Conservation (phyloP, 768 basidiomycete species). For the Lenzites betulinus region DNA sequence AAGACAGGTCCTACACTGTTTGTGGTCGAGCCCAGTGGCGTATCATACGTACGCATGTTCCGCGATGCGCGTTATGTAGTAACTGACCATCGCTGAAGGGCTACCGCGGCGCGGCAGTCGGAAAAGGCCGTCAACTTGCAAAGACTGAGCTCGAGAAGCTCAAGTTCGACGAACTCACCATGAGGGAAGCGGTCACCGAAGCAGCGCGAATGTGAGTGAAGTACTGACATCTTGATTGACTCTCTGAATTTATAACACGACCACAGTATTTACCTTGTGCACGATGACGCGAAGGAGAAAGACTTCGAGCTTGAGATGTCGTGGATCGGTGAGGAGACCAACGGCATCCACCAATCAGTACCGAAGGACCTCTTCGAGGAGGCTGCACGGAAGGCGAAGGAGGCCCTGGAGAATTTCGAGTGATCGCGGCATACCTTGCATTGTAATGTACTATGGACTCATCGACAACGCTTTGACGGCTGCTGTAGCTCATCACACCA, state of each 20-base stretch:
- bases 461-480: constrained; percentile 13
- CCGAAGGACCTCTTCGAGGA: constrained; percentile 83
- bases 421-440: constrained; percentile 34
- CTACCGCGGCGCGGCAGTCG: constrained; percentile 94
- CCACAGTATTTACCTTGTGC: constrained; percentile 90
- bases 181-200: constrained; percentile 85
- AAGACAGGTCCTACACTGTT: constrained; percentile 84
- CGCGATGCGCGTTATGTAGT: neutral
- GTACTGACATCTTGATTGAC: constrained; percentile 9
- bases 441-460: constrained; percentile 29
- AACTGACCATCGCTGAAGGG: constrained; percentile 51
- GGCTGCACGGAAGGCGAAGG: constrained; percentile 87
- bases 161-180: constrained; percentile 76
- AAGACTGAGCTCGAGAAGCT: constrained; percentile 99
- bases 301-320: constrained; percentile 98
- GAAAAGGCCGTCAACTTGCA: constrained; percentile 96
- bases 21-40: constrained; percentile 93
- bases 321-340: constrained; percentile 90
- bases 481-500: neutral
- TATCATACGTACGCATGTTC: constrained; percentile 67
- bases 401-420: constrained; percentile 72
- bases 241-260: neutral
- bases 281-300: constrained; percentile 98
- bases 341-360: constrained; percentile 76
- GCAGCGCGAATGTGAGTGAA: constrained; percentile 88